These are phyloP conservation scores for Neurospora pannonica DNA, from an alignment of 495 filamentous ascomycete genomes.

Conservation along the genomic window DNA sequence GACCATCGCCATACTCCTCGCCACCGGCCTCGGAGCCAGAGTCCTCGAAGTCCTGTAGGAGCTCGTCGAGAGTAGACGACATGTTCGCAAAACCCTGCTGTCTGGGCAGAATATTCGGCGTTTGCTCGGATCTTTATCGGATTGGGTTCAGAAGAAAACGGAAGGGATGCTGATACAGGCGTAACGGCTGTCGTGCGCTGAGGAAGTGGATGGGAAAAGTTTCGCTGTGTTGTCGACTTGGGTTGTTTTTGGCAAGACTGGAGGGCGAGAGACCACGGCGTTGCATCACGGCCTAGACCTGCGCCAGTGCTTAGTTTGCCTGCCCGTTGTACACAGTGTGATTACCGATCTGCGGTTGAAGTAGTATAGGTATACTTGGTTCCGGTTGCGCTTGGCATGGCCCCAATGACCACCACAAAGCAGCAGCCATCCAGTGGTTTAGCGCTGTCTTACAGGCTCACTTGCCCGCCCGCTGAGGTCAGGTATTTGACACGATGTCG, in stretches of 20 bases:
- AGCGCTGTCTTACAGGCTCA: neutral
- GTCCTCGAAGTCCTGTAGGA: slow-evolving; percentile 85
- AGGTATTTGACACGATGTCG: neutral
- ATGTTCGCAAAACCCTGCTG: slow-evolving; percentile 32
- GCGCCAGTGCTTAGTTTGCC: neutral
- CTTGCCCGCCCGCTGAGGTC: neutral
- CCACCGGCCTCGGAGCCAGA: slow-evolving; percentile 52
- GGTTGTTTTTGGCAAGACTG: neutral
- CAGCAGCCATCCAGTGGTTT: neutral
- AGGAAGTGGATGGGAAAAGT: neutral
- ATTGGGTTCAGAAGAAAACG: neutral
- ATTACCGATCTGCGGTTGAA: no score
- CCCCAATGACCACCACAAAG: no score
- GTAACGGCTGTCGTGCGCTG: neutral
- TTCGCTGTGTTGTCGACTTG: neutral
- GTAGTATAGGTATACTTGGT: no score
- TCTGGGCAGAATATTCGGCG: neutral
- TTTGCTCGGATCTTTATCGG: neutral
- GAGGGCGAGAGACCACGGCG: neutral
- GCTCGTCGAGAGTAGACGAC: slow-evolving; percentile 73
- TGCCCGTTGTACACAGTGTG: neutral
- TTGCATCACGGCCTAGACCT: neutral
- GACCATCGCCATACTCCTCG: slow-evolving; percentile 38
- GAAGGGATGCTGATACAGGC: neutral
- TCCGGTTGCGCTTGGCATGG: no score